Evolutionary conservation across 2,329 filamentous ascomycete genomes (phyloP), one percentile per base, ranked within the genome.

Genomic region (Lecanicillium sp.): DNA sequence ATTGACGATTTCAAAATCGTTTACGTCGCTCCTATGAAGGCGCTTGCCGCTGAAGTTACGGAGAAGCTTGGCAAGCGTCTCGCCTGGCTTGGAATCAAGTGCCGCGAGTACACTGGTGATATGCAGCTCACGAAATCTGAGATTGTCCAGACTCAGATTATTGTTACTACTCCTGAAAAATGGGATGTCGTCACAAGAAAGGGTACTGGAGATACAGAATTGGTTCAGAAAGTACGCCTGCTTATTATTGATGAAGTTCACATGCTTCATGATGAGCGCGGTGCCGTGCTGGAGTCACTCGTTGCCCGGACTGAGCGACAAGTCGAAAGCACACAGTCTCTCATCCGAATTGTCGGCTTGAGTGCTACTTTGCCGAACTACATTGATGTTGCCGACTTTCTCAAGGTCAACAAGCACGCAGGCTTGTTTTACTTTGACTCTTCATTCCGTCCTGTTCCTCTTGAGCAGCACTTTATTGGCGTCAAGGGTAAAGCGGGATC

Each of bases 121-220:
- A 98, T 98, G 92, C 92, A 98, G 56, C 74, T 99, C 41, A 96
- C 90, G 35, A 98, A 98, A 61, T 76, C 87, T 2, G 94, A 98
- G 61, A 95, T 99, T 44, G 75, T 96, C 13, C 82, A 89, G 46
- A 98, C 92, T 0, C 92, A 98, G 57, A 92, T 99, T 49, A 95
- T 99, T 44, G 92, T 98, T 36, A 98, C 94, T 0, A 98, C 92
- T 1, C 92, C 92, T 27, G 92, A 98, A 64, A 98, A 98, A 63
- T 98, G 94, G 94, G 92, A 98, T 58, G 92, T 98, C 1, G 87
- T 98, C 5, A 98, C 92, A 3, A 77, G 92, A 44, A 98, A 97
- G 62, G 94, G 90, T 41, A 97, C 89, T 1, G 92, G 94, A 13
- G 92, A 98, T 56, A 97, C 92, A 0, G 92, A 97, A 57, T 75